phyloP scores from a whole-genome alignment of 129 eudicot genomes.

The Centaurea solstitialis region DNA sequence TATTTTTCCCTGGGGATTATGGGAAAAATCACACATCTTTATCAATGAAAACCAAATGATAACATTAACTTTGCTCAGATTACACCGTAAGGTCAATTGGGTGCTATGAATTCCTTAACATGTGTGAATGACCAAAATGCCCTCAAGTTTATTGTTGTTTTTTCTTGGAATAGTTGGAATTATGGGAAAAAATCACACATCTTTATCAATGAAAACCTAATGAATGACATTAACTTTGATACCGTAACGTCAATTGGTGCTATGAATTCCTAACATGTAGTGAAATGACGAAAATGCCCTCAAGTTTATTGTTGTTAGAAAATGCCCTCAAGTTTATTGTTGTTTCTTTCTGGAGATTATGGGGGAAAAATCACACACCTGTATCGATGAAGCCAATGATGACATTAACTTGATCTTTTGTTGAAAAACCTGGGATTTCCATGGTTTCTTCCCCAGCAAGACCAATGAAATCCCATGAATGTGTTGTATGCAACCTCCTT shows the following conservation, averaged over 20 bases:
- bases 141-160: not conserved
- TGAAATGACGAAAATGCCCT: not conserved
- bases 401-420: conserved; percentile 85
- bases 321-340: not conserved
- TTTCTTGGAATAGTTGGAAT: no score
- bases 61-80: not conserved
- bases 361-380: conserved; percentile 31
- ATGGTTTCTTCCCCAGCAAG: conserved; percentile 68
- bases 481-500: conserved; percentile 79
- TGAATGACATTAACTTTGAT: no score
- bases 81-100: not conserved
- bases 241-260: not conserved
- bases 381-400: conserved; percentile 90
- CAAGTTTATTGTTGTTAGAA: not conserved
- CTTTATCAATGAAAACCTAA: no score
- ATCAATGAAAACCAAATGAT: no score
- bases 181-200: not conserved
- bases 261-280: not conserved
- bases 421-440: conserved; percentile 85
- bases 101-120: not conserved
- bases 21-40: not conserved
- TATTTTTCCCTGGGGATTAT: no score
- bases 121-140: not conserved
- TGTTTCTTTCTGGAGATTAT: no score
- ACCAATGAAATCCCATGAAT: conserved; percentile 97